These are phyloP conservation scores for Capniomyces stellatus DNA, from an alignment of 371 early-diverging fungal species.

Conservation along the genomic window DNA sequence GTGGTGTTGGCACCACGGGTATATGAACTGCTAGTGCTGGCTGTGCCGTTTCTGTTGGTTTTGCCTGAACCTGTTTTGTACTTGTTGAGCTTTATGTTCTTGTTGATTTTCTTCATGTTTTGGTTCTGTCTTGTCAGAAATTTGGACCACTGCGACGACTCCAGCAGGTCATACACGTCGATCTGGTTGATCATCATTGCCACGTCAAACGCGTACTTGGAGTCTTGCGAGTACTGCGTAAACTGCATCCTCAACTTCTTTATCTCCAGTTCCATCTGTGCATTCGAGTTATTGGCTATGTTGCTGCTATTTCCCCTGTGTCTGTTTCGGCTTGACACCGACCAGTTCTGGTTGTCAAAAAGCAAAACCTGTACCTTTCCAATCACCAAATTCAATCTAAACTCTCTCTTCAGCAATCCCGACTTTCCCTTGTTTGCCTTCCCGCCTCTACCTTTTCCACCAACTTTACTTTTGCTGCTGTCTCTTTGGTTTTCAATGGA, in stretches of 20 bases:
- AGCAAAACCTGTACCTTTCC: background rate
- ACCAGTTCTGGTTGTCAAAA: background rate
- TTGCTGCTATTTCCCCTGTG: background rate
- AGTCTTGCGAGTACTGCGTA: conserved; percentile 13
- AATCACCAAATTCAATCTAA: background rate
- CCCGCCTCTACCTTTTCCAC: background rate
- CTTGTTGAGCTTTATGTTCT: background rate
- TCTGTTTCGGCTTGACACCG: background rate
- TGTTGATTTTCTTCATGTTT: background rate
- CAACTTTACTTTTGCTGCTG: background rate
- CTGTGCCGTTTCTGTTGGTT: background rate
- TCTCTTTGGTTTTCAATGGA: background rate
- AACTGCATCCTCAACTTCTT: conserved; percentile 17
- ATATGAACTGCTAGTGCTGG: no score
- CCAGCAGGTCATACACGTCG: conserved; percentile 21
- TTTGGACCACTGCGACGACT: conserved; percentile 24
- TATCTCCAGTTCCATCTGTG: conserved; percentile 13
- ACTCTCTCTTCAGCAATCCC: background rate
- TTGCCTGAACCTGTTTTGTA: background rate
- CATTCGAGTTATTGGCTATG: background rate
- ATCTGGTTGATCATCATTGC: conserved; percentile 15
- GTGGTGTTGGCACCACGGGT: background rate
- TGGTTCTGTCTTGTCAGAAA: conserved; percentile 22
- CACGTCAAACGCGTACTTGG: conserved; percentile 12
- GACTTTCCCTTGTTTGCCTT: background rate